A percentile compares a stretch with the other conserved stretches of the same genome.
Evolutionary conservation across 176 grass and related monocot genomes (phyloP).

Genomic region (Ensete glaucum): DNA sequence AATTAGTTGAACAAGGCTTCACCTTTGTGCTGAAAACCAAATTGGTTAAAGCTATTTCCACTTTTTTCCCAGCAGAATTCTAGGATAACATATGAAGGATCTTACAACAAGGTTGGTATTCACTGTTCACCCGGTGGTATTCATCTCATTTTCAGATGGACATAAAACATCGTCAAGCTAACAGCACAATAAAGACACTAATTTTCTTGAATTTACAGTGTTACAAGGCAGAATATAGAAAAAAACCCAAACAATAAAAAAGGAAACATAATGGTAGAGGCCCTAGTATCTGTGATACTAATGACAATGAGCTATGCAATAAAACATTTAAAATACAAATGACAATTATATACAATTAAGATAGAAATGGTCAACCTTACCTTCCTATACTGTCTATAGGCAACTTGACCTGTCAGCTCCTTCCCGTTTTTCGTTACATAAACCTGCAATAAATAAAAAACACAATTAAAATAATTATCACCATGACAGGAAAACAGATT

Average conservation of each 20-base stretch:
- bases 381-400: conserved; percentile 68
- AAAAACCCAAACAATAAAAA: background rate
- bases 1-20: too few relatives aligned
- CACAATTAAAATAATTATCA: conserved; percentile 24
- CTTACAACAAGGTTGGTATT: background rate
- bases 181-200: background rate
- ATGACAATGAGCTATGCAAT: conserved; percentile 8
- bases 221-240: background rate
- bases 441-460: conserved; percentile 38
- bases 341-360: background rate
- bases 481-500: conserved; percentile 19
- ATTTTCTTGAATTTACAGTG: background rate
- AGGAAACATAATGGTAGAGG: background rate
- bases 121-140: background rate
- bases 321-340: conserved; percentile 5
- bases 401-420: conserved; percentile 51
- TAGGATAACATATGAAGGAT: too few relatives aligned
- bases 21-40: too few relatives aligned
- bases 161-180: background rate
- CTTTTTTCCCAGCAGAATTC: too few relatives aligned
- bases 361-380: conserved; percentile 11
- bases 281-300: background rate
- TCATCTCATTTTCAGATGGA: background rate
- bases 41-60: too few relatives aligned
- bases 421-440: conserved; percentile 72